These are phyloP conservation scores for Nitzschia inconspicua DNA, from an alignment of 108 stramenopile genomes.

Conservation along the genomic window DNA sequence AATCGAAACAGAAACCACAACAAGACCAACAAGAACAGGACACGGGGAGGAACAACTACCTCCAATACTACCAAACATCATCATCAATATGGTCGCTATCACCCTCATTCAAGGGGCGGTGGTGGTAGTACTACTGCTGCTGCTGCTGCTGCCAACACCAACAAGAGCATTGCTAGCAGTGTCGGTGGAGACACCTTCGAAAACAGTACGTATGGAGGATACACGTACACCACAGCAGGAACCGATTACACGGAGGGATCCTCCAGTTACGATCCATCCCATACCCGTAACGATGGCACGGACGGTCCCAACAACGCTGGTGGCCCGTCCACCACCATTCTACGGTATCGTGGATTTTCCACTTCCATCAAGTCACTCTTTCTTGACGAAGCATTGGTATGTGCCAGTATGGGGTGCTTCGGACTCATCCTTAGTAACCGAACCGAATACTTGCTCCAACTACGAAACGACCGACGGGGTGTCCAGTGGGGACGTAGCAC, in stretches of 20 bases:
- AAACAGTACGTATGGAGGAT: neutral
- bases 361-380: conserved; percentile 76
- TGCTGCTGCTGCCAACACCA: neutral
- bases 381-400: conserved; percentile 78
- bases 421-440: conserved; percentile 71
- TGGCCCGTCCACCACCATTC: conserved; percentile 20
- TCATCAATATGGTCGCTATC: too few species aligned
- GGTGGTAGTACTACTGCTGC: neutral
- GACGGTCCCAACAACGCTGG: neutral
- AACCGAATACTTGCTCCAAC: conserved; percentile 72
- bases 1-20: neutral
- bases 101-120: too few species aligned
- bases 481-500: conserved; percentile 42
- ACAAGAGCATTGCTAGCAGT: neutral
- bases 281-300: conserved; percentile 1
- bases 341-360: conserved; percentile 73
- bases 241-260: neutral
- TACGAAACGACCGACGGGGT: conserved; percentile 68
- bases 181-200: neutral
- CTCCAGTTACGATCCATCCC: too few species aligned
- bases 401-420: conserved; percentile 75
- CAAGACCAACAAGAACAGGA: conserved; percentile 5
- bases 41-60: too few species aligned
- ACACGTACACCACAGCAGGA: neutral
- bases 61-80: neutral